A percentile compares a stretch with the other conserved stretches of the same genome.
Evolutionary conservation across 2,329 filamentous ascomycete genomes (phyloP).

Genomic region (Aspergillus awamori): DNA sequence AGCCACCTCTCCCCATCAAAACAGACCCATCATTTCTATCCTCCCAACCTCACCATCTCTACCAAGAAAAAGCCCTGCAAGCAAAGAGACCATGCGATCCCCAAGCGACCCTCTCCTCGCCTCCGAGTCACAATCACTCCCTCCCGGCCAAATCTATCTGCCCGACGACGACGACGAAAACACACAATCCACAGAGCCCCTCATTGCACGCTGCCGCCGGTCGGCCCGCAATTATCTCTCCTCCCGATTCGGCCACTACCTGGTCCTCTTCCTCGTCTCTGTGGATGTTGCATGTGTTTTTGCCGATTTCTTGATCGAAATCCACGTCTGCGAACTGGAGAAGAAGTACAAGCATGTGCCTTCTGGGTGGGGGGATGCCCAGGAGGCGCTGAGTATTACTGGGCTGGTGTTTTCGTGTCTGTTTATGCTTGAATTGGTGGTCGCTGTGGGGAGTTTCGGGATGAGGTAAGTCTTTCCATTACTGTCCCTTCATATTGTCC

Average conservation of each 20-base stretch:
- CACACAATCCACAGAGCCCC: background rate
- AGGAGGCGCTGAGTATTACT: background rate
- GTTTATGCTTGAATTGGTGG: background rate
- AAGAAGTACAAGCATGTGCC: background rate
- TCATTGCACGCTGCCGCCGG: background rate
- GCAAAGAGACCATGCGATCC: too few relatives aligned
- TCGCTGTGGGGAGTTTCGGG: background rate
- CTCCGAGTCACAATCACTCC: background rate
- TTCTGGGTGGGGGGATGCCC: background rate
- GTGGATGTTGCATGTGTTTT: background rate
- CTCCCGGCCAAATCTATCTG: background rate
- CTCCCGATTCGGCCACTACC: background rate
- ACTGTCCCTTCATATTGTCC: background rate
- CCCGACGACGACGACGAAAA: background rate
- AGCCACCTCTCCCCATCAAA: too few relatives aligned
- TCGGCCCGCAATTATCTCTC: background rate
- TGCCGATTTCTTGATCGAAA: background rate
- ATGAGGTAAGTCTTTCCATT: background rate
- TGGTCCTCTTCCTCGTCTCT: background rate
- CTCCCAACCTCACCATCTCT: too few relatives aligned
- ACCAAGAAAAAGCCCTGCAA: too few relatives aligned
- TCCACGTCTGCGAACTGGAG: background rate
- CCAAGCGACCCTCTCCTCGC: background rate
- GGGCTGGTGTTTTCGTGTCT: background rate
- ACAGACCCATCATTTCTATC: too few relatives aligned